Evolutionary conservation across 129 eudicot genomes (phyloP).

Genomic region (Chrysanthemum seticuspe): DNA sequence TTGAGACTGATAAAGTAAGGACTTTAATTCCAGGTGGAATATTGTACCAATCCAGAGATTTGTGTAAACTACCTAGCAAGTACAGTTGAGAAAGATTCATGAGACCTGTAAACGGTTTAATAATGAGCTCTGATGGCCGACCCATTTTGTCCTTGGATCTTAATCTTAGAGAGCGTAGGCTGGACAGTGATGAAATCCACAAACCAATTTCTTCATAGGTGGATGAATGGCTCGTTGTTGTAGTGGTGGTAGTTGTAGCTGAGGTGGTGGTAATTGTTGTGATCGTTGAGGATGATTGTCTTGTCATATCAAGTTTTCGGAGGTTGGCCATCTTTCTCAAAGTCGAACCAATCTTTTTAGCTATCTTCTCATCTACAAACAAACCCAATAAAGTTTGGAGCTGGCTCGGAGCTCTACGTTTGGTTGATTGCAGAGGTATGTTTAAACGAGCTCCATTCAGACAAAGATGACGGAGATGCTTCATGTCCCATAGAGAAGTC

Average conservation of each 20-base stretch:
- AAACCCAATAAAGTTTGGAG: slow-evolving; percentile 35
- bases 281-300: slow-evolving; percentile 19
- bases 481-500: slow-evolving; percentile 35
- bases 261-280: slow-evolving; percentile 13
- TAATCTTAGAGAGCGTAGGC: slow-evolving; percentile 25
- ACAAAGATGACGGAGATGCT: slow-evolving; percentile 35
- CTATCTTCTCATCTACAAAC: slow-evolving; percentile 32
- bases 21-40: slow-evolving; percentile 33
- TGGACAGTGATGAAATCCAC: slow-evolving; percentile 25
- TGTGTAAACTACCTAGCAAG: slow-evolving; percentile 21
- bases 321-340: slow-evolving; percentile 29
- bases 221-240: slow-evolving; percentile 12
- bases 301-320: slow-evolving; percentile 36
- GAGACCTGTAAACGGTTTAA: slow-evolving; percentile 33
- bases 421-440: slow-evolving; percentile 19
- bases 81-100: slow-evolving; percentile 30
- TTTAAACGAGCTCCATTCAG: slow-evolving; percentile 26
- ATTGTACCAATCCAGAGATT: slow-evolving; percentile 25
- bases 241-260: slow-evolving; percentile 16
- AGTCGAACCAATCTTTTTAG: slow-evolving; percentile 19
- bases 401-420: slow-evolving; percentile 23
- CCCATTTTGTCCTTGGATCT: slow-evolving; percentile 37
- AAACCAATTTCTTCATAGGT: slow-evolving; percentile 25
- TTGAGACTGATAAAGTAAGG: slow-evolving; percentile 38
- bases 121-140: slow-evolving; percentile 27